Percentiles rank a stretch among this genome's conserved stretches.
Conservation (phyloP, 2,329 filamentous ascomycete species). For the Aspergillus caelatus region DNA sequence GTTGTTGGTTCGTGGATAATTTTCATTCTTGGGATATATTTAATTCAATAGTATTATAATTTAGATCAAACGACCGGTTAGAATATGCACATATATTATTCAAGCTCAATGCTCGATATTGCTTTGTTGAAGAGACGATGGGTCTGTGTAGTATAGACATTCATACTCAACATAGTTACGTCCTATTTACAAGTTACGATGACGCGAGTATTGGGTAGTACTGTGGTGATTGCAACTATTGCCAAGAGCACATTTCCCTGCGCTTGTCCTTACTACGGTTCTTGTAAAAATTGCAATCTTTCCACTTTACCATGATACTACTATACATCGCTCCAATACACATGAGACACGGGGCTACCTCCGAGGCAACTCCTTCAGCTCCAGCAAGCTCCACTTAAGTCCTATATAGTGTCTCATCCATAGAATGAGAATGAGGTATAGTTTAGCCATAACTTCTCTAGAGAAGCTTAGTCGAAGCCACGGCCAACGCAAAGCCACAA, state of each 20-base stretch:
- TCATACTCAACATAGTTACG: no score
- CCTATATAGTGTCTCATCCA: neutral
- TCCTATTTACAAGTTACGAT: no score
- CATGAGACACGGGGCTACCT: neutral
- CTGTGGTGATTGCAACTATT: neutral
- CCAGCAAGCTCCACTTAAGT: neutral
- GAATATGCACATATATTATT: neutral
- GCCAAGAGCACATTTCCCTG: neutral
- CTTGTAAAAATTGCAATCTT: no score
- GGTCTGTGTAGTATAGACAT: no score
- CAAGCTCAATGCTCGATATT: neutral
- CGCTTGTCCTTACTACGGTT: neutral
- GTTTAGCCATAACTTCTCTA: neutral
- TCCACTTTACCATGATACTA: neutral
- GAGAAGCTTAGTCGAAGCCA: neutral
- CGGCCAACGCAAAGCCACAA: neutral
- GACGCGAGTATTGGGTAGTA: no score
- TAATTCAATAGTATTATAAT: neutral
- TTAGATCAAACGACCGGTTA: neutral
- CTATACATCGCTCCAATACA: no score
- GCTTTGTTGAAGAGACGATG: no score
- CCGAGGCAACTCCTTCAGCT: neutral
- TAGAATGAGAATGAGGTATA: no score
- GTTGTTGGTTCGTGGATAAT: slow-evolving; percentile 18
- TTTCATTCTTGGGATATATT: neutral